Evolutionary conservation across 805 yeast species (phyloP).

Genomic region (Pichia paraexigua): DNA sequence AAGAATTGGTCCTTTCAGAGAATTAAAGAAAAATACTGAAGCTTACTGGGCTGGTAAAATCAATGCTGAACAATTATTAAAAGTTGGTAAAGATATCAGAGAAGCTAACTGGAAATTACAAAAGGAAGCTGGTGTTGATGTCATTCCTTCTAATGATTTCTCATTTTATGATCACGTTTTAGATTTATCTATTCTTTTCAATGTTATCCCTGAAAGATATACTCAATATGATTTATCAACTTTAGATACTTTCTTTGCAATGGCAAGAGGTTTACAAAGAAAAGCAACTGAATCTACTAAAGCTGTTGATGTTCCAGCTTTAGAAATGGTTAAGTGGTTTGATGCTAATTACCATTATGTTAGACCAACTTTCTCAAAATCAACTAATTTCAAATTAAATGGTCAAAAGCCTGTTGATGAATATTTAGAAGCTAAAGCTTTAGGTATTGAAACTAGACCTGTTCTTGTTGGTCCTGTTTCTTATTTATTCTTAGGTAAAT

Average conservation of each 20-base stretch:
- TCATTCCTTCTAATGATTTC: slow-evolving; percentile 96
- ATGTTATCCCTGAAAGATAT: slow-evolving; percentile 96
- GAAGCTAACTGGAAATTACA: slow-evolving; percentile 97
- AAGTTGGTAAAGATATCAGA: slow-evolving; percentile 93
- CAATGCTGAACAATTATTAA: slow-evolving; percentile 74
- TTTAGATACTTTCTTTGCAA: slow-evolving; percentile 91
- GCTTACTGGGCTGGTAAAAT: slow-evolving; percentile 98
- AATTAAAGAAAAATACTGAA: slow-evolving; percentile 97
- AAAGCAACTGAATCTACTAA: slow-evolving; percentile 78
- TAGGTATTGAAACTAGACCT: slow-evolving; percentile 96
- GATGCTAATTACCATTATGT: slow-evolving; percentile 99
- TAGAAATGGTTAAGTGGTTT: slow-evolving; percentile 99
- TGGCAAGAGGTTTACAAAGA: slow-evolving; percentile 99
- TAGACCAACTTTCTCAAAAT: slow-evolving; percentile 96
- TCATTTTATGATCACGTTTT: slow-evolving; percentile 96
- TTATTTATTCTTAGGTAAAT: slow-evolving; percentile 90
- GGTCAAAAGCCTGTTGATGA: slow-evolving; percentile 96
- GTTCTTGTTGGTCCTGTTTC: slow-evolving; percentile 96
- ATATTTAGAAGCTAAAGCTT: slow-evolving; percentile 94
- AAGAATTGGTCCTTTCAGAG: slow-evolving; percentile 99
- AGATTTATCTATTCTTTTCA: slow-evolving; percentile 87
- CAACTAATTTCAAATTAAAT: slow-evolving; percentile 91
- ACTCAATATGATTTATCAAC: slow-evolving; percentile 82
- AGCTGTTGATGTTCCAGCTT: slow-evolving; percentile 97
- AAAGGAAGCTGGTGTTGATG: slow-evolving; percentile 92